Evolutionary conservation across 192 early-diverging fungal species (phyloP), one percentile per base, ranked within the genome.

Genomic region (Rhizophagus clarus): DNA sequence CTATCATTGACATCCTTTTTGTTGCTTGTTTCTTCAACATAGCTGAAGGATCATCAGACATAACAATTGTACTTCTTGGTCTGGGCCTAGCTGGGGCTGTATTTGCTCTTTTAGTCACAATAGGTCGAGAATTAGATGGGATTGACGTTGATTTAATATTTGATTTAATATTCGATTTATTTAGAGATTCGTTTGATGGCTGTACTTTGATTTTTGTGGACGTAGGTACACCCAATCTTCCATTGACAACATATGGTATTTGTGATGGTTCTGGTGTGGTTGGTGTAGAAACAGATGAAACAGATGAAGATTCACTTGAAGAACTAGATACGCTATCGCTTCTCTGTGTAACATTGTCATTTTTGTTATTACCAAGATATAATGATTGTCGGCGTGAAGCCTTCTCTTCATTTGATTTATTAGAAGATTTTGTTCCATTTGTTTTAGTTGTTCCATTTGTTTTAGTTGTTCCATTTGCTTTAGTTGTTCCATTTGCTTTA

Each of bases 241-340:
- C 74, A 37, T 76, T 76, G 37, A 62, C 60, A 76, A 61, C 32
- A 76, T 76, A 29, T n/a, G 68, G n/a, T 34, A 34, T 40, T 40
- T n/a, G 34, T 37, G 68, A 70, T 76, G 74, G 74, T 40, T 76
- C 74, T 10, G 60, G 60, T 34, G 60, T 76, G 32, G 74, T 60
- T 24, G 74, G 74, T 15, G 74, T 61, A 28, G 60, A 31, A 61
- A 75, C 56, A 15, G 74, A 75, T 29, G 74, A 76, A n/a, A 34
- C 15, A 22, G 74, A 76, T 31, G 72, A 49, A n/a, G 74, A 61
- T 70, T 70, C 68, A 62, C 74, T 76, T 24, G 74, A 76, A 20
- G 42, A 34, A 31, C 74, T 76, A 24, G 74, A 76, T 62, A 76
- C 28, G 15, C 74, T 76, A 42, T 42, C 61, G 40, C 74, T 76